Conservation (phyloP, 2,329 filamentous ascomycete species). For the Fusarium penzigii region DNA sequence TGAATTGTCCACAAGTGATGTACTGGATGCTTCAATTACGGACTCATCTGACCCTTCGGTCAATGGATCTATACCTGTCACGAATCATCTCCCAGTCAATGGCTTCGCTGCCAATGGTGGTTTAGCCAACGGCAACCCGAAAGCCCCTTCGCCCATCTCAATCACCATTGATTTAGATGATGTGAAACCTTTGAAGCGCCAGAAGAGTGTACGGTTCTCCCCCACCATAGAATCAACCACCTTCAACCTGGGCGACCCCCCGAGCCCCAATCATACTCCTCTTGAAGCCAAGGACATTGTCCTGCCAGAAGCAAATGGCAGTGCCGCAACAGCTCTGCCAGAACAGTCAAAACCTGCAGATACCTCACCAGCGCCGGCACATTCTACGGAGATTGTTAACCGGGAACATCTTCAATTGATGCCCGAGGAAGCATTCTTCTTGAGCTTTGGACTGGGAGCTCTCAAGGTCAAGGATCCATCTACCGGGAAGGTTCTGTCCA, state of each 20-base stretch:
- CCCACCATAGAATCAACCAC: slow-evolving; percentile 66
- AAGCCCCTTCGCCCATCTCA: slow-evolving; percentile 8
- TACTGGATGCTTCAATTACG: background rate
- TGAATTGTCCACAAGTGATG: background rate
- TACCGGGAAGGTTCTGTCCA: slow-evolving; percentile 48
- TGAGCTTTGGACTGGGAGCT: slow-evolving; percentile 77
- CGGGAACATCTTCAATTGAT: slow-evolving; percentile 90
- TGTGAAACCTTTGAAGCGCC: slow-evolving; percentile 38
- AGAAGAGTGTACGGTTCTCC: slow-evolving; percentile 72
- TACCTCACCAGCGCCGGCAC: no score
- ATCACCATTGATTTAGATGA: slow-evolving; percentile 23
- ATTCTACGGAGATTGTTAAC: slow-evolving; percentile 39
- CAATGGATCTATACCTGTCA: background rate
- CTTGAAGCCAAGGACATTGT: slow-evolving; percentile 14
- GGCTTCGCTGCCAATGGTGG: slow-evolving; percentile 5
- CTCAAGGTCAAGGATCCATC: slow-evolving; percentile 61
- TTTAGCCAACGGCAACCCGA: background rate
- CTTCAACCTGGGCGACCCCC: slow-evolving; percentile 54
- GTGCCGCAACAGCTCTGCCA: slow-evolving; percentile 7
- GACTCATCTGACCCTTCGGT: background rate
- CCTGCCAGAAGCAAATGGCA: slow-evolving; percentile 11
- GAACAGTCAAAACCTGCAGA: background rate
- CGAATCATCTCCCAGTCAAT: background rate
- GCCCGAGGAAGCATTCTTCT: slow-evolving; percentile 88
- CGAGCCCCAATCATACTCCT: slow-evolving; percentile 42